Percentiles rank a stretch among this genome's conserved stretches.
Conservation (phyloP, 768 basidiomycete species). For the Suillus luteus region DNA sequence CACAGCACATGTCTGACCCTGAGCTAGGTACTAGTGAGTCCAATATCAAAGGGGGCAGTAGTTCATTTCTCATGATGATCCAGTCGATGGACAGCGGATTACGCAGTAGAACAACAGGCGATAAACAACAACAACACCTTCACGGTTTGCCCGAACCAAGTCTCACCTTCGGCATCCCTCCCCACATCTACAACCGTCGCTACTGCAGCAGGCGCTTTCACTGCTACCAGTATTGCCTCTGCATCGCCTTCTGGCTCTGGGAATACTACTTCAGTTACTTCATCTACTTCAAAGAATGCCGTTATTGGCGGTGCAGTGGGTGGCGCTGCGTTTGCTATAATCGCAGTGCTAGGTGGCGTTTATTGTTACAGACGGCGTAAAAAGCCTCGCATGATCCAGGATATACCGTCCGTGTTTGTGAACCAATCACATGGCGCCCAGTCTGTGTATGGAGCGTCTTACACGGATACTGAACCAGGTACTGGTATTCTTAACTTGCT, state of each 20-base stretch:
- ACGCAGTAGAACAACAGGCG: conserved; percentile 18
- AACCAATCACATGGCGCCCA: not conserved
- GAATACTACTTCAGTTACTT: not conserved
- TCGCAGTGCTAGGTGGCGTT: not conserved
- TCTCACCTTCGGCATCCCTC: conserved; percentile 14
- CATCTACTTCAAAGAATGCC: not conserved
- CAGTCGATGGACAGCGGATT: conserved; percentile 25
- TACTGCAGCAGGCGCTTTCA: not conserved
- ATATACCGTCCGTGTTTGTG: not conserved
- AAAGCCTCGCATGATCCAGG: conserved; percentile 1
- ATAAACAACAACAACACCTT: conserved; percentile 29
- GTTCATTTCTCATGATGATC: not conserved
- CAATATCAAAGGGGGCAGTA: not conserved
- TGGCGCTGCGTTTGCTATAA: not conserved
- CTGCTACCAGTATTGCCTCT: not conserved
- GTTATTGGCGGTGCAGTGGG: conserved; percentile 3
- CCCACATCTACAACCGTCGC: not conserved
- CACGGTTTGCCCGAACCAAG: conserved; percentile 24
- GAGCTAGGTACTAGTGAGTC: conserved; percentile 15
- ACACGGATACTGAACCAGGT: not conserved
- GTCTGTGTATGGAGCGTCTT: not conserved
- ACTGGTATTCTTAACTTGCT: not conserved
- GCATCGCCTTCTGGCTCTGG: not conserved
- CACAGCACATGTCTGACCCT: not conserved
- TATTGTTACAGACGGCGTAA: not conserved